These are phyloP conservation scores for Mucor ambiguus DNA, from an alignment of 371 early-diverging fungal species.

Conservation along the genomic window DNA sequence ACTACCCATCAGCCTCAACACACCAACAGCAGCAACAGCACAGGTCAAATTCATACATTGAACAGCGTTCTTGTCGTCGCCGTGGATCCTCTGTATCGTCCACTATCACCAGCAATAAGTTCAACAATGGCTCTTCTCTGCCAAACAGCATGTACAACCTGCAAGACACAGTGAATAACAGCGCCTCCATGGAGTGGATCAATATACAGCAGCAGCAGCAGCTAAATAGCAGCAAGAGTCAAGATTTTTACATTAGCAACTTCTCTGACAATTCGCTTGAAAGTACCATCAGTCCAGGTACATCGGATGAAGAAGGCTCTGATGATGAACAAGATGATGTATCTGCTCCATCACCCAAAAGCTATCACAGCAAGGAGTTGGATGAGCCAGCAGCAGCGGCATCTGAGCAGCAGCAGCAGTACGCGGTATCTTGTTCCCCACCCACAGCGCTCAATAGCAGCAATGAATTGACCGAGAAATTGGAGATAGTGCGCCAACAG, in stretches of 20 bases:
- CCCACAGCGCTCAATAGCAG: slow-evolving; percentile 2
- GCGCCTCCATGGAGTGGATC: slow-evolving; percentile 11
- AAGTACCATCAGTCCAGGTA: slow-evolving; percentile 41
- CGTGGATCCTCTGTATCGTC: slow-evolving; percentile 19
- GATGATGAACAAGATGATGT: slow-evolving; percentile 15
- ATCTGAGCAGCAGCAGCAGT: neutral
- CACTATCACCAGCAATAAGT: neutral
- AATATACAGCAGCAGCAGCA: neutral
- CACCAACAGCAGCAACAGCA: neutral
- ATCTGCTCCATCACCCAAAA: neutral
- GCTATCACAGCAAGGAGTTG: neutral
- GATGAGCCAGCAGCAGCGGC: neutral
- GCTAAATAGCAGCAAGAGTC: neutral
- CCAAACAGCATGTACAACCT: slow-evolving; percentile 3
- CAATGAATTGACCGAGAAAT: slow-evolving; percentile 12
- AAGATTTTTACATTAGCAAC: slow-evolving; percentile 18
- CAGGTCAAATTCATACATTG: neutral
- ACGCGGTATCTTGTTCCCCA: neutral
- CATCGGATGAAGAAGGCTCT: slow-evolving; percentile 22
- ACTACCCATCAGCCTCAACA: slow-evolving; percentile 2
- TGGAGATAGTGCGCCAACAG: slow-evolving; percentile 31
- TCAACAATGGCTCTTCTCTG: neutral
- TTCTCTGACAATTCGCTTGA: slow-evolving; percentile 43
- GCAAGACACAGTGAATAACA: neutral
- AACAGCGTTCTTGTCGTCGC: neutral